Conservation (phyloP, 2,329 filamentous ascomycete genomes). For the Emydomyces testavorans region DNA sequence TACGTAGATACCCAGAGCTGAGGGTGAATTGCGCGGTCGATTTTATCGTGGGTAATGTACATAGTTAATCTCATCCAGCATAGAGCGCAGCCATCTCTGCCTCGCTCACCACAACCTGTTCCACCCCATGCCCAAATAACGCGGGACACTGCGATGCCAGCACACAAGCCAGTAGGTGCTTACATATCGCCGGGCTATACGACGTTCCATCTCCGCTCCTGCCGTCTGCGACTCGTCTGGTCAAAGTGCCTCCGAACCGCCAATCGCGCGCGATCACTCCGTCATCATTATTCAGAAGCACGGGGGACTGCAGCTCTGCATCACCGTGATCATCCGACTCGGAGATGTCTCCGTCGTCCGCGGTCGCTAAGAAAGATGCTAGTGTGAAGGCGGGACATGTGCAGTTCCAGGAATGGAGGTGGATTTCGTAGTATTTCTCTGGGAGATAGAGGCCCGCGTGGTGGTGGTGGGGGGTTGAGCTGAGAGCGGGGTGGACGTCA, state of each 20-base stretch:
- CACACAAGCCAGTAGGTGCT: slow-evolving; percentile 78
- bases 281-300: too few relatives aligned
- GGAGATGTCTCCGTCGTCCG: not conserved
- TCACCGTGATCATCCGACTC: not conserved
- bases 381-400: slow-evolving; percentile 77
- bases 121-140: slow-evolving; percentile 47
- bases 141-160: slow-evolving; percentile 54
- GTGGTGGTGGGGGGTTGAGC: too few relatives aligned
- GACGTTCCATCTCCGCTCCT: not conserved
- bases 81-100: slow-evolving; percentile 10
- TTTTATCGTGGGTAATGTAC: too few relatives aligned
- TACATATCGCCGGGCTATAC: slow-evolving; percentile 49
- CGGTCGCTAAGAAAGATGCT: slow-evolving; percentile 46
- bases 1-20: too few relatives aligned
- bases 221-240: slow-evolving; percentile 10
- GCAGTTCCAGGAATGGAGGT: slow-evolving; percentile 71
- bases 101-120: slow-evolving; percentile 39
- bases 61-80: slow-evolving; percentile 8
- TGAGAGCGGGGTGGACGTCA: too few relatives aligned
- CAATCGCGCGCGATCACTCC: slow-evolving; percentile 13
- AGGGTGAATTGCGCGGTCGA: too few relatives aligned
- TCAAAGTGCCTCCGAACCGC: slow-evolving; percentile 31
- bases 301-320: not conserved
- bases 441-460: slow-evolving; percentile 9
- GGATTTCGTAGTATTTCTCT: slow-evolving; percentile 53